These are phyloP conservation scores for Hericium erinaceus DNA, from an alignment of 768 basidiomycete species.

Conservation along the genomic window DNA sequence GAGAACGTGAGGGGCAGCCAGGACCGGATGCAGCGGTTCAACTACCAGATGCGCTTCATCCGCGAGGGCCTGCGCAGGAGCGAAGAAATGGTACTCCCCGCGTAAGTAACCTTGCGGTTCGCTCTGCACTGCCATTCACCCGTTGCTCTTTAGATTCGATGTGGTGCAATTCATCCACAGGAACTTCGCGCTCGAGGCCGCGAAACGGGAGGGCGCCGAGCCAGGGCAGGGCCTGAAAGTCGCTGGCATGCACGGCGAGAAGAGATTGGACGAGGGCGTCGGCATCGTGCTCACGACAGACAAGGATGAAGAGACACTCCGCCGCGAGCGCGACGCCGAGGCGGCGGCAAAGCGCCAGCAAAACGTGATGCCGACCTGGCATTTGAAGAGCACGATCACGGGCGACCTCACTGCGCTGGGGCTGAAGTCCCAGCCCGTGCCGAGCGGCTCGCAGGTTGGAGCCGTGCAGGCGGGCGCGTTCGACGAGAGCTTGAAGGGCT, in stretches of 20 bases:
- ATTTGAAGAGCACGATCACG: slow-evolving; percentile 90
- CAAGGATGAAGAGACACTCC: slow-evolving; percentile 72
- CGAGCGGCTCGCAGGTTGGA: slow-evolving; percentile 18
- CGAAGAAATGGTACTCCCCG: slow-evolving; percentile 78
- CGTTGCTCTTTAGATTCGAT: slow-evolving; percentile 49
- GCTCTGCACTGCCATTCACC: neutral
- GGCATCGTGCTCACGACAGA: slow-evolving; percentile 85
- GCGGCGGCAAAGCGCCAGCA: slow-evolving; percentile 82
- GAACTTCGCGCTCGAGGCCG: slow-evolving; percentile 48
- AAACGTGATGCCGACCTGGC: slow-evolving; percentile 91
- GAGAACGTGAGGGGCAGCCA: slow-evolving; percentile 79
- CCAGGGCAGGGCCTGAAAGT: slow-evolving; percentile 55
- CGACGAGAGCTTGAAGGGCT: slow-evolving; percentile 64
- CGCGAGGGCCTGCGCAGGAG: slow-evolving; percentile 83
- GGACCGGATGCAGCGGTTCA: slow-evolving; percentile 94
- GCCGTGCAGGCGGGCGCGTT: slow-evolving; percentile 15
- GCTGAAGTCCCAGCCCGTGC: slow-evolving; percentile 50
- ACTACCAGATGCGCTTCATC: slow-evolving; percentile 81
- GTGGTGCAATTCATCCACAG: slow-evolving; percentile 75
- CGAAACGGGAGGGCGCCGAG: slow-evolving; percentile 40
- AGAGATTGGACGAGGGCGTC: slow-evolving; percentile 56
- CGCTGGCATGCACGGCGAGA: slow-evolving; percentile 54
- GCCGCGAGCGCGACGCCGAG: slow-evolving; percentile 67
- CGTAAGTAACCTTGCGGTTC: slow-evolving; percentile 36
- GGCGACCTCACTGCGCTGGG: slow-evolving; percentile 87